These are phyloP conservation scores for Puccinia triticina DNA, from an alignment of 1,284 basidiomycete genomes.

Conservation along the genomic window DNA sequence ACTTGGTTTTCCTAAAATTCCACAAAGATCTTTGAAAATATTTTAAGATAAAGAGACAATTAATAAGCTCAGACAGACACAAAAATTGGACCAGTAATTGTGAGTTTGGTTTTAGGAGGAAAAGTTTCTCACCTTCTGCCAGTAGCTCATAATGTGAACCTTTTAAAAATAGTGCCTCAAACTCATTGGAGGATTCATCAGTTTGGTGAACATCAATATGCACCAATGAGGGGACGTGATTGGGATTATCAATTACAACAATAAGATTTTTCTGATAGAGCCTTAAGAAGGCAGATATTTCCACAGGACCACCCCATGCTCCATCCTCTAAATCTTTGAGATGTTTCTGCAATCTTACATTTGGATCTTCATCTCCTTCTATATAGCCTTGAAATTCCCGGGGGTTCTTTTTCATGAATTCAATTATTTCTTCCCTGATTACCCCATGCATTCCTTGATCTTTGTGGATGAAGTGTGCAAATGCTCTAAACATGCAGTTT, in stretches of 20 bases:
- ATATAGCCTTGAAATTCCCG: not conserved
- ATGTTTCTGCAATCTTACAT: no score
- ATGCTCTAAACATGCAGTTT: conserved; percentile 8
- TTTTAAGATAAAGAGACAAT: no score
- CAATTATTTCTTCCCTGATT: not conserved
- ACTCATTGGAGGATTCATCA: not conserved
- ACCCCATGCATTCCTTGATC: not conserved
- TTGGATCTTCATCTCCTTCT: no score
- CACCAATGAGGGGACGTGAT: no score
- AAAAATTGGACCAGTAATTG: no score
- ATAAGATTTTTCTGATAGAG: not conserved
- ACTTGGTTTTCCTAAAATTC: no score
- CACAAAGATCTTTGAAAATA: no score
- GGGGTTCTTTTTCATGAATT: not conserved
- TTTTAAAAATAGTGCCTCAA: not conserved
- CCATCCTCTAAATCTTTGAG: not conserved
- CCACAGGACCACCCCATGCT: not conserved
- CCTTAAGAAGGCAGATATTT: not conserved
- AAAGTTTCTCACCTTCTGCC: not conserved
- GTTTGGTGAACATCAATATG: not conserved
- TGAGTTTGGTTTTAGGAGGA: no score
- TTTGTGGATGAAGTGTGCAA: not conserved
- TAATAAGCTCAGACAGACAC: no score
- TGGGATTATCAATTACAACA: not conserved
- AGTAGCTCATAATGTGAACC: not conserved